Conservation (phyloP, 1,284 basidiomycete species). For the Ustilago shanxiensis region DNA sequence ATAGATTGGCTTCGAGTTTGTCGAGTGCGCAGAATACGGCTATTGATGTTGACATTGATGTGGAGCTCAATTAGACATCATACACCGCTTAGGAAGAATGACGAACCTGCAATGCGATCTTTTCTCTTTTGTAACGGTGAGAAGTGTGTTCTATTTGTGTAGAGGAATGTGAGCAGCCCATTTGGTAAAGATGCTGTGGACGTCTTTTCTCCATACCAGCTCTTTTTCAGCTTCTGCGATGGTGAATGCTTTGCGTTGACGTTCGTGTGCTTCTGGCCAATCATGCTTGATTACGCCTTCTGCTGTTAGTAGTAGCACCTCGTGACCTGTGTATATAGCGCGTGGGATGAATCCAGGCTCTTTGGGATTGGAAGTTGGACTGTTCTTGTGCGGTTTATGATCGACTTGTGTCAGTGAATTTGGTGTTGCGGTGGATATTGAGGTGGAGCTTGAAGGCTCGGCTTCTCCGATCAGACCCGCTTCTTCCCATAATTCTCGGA, state of each 20-base stretch:
- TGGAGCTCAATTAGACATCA: slow-evolving; percentile 47
- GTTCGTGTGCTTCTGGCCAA: slow-evolving; percentile 62
- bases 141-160: slow-evolving; percentile 6
- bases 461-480: slow-evolving; percentile 27
- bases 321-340: slow-evolving; percentile 55
- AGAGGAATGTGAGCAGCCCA: slow-evolving; percentile 25
- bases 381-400: slow-evolving; percentile 62
- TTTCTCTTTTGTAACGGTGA: not conserved
- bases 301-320: slow-evolving; percentile 37
- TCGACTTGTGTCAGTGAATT: slow-evolving; percentile 33
- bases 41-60: slow-evolving; percentile 52
- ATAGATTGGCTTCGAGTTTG: slow-evolving; percentile 69
- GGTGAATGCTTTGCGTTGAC: slow-evolving; percentile 45
- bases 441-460: not conserved
- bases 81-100: not conserved
- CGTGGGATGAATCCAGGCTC: slow-evolving; percentile 49
- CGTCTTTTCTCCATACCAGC: slow-evolving; percentile 58
- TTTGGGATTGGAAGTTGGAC: slow-evolving; percentile 21
- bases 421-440: slow-evolving; percentile 11
- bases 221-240: slow-evolving; percentile 40
- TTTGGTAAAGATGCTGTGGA: slow-evolving; percentile 30
- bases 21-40: slow-evolving; percentile 47
- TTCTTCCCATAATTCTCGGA: slow-evolving; percentile 66
- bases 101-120: not conserved
- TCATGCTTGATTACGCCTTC: slow-evolving; percentile 11